A percentile compares a stretch with the other conserved stretches of the same genome.
Conservation (phyloP, 352 stramenopile genomes). For the Blastocystis sp. region DNA sequence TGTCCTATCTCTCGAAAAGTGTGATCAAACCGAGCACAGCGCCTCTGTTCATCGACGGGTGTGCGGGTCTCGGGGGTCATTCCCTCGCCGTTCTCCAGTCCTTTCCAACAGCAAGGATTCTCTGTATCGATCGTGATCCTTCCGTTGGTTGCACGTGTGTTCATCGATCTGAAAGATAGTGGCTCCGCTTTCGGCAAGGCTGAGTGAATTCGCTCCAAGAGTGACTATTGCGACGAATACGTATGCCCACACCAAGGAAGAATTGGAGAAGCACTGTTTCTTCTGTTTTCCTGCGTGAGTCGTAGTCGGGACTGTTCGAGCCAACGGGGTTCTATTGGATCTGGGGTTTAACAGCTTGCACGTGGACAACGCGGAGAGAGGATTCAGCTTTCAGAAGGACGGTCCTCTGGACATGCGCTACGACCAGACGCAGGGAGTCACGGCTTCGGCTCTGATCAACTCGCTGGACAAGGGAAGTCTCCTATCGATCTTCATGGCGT, state of each 20-base stretch:
- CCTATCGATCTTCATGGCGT: conserved; percentile 50
- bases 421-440: conserved; percentile 39
- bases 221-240: conserved; percentile 13
- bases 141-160: too few species aligned
- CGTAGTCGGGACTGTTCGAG: not conserved
- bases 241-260: not conserved
- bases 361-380: conserved; percentile 72
- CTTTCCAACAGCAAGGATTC: conserved; percentile 17
- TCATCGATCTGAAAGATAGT: too few species aligned
- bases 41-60: conserved; percentile 45
- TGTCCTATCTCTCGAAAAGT: not conserved
- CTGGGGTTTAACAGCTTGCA: conserved; percentile 75
- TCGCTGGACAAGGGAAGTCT: conserved; percentile 6
- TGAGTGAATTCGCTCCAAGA: not conserved
- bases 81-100: conserved; percentile 13
- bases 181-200: not conserved
- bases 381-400: conserved; percentile 75
- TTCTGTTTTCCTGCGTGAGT: not conserved
- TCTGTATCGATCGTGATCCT: conserved; percentile 67
- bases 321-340: conserved; percentile 74
- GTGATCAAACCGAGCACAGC: not conserved
- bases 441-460: conserved; percentile 68
- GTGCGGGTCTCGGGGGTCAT: conserved; percentile 46
- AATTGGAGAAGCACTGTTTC: not conserved
- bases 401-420: conserved; percentile 76